These are phyloP conservation scores for Exsudoporus frostii DNA, from an alignment of 768 basidiomycete species.

Conservation along the genomic window DNA sequence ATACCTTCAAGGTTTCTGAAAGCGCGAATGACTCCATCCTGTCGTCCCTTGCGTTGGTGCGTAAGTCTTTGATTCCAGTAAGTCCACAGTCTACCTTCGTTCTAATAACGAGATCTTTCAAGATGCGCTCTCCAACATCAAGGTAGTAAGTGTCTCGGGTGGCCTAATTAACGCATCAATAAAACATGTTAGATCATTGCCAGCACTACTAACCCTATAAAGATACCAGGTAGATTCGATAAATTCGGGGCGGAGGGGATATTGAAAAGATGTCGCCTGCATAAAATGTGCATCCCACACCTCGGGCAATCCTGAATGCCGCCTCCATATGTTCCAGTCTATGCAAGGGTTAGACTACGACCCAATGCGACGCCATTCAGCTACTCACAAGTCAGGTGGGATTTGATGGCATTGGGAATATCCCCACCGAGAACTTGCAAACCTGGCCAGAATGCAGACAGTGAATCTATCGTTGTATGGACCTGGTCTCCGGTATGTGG, in stretches of 20 bases:
- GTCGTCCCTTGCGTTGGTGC: slow-evolving; percentile 76
- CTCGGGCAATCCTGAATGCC: slow-evolving; percentile 86
- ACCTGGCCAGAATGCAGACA: slow-evolving; percentile 98
- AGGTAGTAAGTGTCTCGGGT: slow-evolving; percentile 92
- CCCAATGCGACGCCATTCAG: neutral
- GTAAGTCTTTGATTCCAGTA: slow-evolving; percentile 75
- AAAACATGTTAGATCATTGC: neutral
- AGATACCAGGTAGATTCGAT: slow-evolving; percentile 97
- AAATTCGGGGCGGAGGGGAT: slow-evolving; percentile 87
- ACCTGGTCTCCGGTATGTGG: slow-evolving; percentile 73
- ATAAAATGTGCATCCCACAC: slow-evolving; percentile 81
- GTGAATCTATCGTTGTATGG: slow-evolving; percentile 83
- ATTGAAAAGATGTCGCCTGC: slow-evolving; percentile 70
- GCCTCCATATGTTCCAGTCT: slow-evolving; percentile 94
- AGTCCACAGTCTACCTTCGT: slow-evolving; percentile 86
- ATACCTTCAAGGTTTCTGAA: slow-evolving; percentile 87
- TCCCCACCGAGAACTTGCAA: slow-evolving; percentile 86
- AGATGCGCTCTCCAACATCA: slow-evolving; percentile 80
- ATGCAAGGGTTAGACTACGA: slow-evolving; percentile 1
- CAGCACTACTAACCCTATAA: slow-evolving; percentile 59
- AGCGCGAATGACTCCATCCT: slow-evolving; percentile 98
- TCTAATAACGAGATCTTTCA: slow-evolving; percentile 70
- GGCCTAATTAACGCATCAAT: slow-evolving; percentile 49
- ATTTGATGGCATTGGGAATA: slow-evolving; percentile 84
- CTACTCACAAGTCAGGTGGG: slow-evolving; percentile 82